phyloP scores from a whole-genome alignment of 208 protist genomes.

The Crithidia fasciculata region DNA sequence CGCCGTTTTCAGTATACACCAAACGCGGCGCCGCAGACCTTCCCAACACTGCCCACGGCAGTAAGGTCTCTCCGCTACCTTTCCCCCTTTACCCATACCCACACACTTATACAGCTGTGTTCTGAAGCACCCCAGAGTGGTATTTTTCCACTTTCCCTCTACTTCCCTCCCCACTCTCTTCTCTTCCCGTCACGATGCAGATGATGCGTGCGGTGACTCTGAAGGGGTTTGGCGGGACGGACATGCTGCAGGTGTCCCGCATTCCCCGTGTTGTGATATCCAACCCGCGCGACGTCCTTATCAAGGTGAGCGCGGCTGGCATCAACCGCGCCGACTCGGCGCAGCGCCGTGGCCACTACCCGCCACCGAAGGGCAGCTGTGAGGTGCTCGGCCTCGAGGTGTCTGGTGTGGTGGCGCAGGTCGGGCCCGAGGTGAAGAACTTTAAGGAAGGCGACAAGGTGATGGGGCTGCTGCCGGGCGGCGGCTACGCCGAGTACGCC shows the following conservation, averaged over 20 bases:
- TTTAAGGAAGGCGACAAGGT: constrained; percentile 89
- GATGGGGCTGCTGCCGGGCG: constrained; percentile 86
- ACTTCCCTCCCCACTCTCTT: not conserved
- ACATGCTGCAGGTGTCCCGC: constrained; percentile 64
- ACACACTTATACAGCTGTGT: too few relatives aligned
- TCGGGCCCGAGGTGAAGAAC: constrained; percentile 57
- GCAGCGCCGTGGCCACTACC: constrained; percentile 88
- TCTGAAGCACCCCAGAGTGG: too few relatives aligned
- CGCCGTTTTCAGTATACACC: too few relatives aligned
- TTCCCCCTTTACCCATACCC: too few relatives aligned
- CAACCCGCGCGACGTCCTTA: constrained; percentile 66
- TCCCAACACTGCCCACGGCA: too few relatives aligned
- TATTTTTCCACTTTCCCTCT: too few relatives aligned
- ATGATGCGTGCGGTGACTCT: constrained; percentile 82
- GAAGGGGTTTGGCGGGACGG: constrained; percentile 69
- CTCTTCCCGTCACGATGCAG: constrained; percentile 41
- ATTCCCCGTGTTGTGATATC: constrained; percentile 48
- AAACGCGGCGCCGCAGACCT: too few relatives aligned
- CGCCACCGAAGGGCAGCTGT: constrained; percentile 75
- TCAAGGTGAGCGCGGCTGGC: constrained; percentile 87
- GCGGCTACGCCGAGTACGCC: constrained; percentile 92
- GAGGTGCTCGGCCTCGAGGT: constrained; percentile 93
- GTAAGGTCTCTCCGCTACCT: too few relatives aligned
- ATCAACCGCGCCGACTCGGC: constrained; percentile 89
- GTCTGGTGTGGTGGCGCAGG: constrained; percentile 77